phyloP scores from a whole-genome alignment of 352 stramenopile genomes.

The Globisporangium solare region DNA sequence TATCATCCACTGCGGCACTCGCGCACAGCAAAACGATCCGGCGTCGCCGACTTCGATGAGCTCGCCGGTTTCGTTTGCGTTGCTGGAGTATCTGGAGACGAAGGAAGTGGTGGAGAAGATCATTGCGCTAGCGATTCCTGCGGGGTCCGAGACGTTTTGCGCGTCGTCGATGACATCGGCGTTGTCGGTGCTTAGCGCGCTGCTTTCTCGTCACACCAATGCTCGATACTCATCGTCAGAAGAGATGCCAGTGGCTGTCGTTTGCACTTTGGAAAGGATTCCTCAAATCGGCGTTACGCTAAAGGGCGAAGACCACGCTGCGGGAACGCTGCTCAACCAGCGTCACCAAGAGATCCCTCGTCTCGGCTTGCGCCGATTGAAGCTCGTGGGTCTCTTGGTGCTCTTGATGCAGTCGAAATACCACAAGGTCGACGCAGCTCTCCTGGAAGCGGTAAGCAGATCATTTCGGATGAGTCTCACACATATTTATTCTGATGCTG shows the following conservation, averaged over 20 bases:
- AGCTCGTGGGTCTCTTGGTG: constrained; percentile 76
- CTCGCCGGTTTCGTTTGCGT: constrained; percentile 53
- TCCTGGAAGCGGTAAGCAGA: constrained; percentile 43
- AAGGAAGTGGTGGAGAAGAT: constrained; percentile 69
- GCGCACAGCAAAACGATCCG: constrained; percentile 66
- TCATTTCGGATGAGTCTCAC: not conserved
- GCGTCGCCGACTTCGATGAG: constrained; percentile 50
- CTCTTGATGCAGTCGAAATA: constrained; percentile 84
- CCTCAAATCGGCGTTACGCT: constrained; percentile 65
- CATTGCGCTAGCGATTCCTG: constrained; percentile 50
- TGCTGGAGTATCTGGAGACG: constrained; percentile 79
- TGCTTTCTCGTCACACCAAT: constrained; percentile 76
- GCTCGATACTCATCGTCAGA: constrained; percentile 64
- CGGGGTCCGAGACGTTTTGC: constrained; percentile 20
- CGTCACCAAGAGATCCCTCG: constrained; percentile 66
- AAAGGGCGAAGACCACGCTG: constrained; percentile 52
- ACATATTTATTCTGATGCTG: not conserved
- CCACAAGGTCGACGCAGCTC: constrained; percentile 62
- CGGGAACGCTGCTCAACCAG: constrained; percentile 69
- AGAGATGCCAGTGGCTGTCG: constrained; percentile 55
- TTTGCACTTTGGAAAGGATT: constrained; percentile 46
- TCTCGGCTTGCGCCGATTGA: constrained; percentile 70
- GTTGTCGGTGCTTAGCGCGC: constrained; percentile 69
- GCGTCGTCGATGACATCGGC: constrained; percentile 77
- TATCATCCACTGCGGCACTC: constrained; percentile 82